Percentiles rank a stretch among this genome's conserved stretches.
Evolutionary conservation across 495 filamentous ascomycete genomes (phyloP).

Genomic region (Choiromyces venosus): DNA sequence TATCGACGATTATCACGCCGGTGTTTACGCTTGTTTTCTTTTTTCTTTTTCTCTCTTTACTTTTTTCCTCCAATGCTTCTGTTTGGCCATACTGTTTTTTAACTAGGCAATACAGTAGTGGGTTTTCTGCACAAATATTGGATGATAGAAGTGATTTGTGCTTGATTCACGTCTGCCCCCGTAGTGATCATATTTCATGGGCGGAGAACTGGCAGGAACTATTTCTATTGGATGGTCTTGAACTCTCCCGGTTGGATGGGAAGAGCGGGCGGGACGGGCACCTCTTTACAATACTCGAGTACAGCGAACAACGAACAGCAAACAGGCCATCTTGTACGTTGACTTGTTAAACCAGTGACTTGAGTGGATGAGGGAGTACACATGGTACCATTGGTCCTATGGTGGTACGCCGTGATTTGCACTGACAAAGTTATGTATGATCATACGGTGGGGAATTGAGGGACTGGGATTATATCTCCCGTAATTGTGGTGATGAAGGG

Average conservation of each 20-base stretch:
- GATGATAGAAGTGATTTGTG: background rate
- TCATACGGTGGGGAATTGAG: background rate
- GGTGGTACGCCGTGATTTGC: background rate
- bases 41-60: background rate
- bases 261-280: background rate
- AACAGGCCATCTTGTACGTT: background rate
- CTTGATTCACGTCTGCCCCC: background rate
- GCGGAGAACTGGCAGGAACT: background rate
- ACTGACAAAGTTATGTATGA: background rate
- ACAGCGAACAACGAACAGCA: background rate
- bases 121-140: background rate
- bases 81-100: background rate
- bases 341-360: background rate
- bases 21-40: background rate
- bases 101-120: background rate
- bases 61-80: background rate
- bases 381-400: background rate
- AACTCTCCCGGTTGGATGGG: background rate
- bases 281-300: background rate
- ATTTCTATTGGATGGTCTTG: background rate
- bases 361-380: background rate
- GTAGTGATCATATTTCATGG: background rate
- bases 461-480: background rate
- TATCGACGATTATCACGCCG: background rate
- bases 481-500: background rate